A percentile compares a stretch with the other conserved stretches of the same genome.
phyloP scores from a whole-genome alignment of 345 rosid genomes.

The Kernera saxatilis region DNA sequence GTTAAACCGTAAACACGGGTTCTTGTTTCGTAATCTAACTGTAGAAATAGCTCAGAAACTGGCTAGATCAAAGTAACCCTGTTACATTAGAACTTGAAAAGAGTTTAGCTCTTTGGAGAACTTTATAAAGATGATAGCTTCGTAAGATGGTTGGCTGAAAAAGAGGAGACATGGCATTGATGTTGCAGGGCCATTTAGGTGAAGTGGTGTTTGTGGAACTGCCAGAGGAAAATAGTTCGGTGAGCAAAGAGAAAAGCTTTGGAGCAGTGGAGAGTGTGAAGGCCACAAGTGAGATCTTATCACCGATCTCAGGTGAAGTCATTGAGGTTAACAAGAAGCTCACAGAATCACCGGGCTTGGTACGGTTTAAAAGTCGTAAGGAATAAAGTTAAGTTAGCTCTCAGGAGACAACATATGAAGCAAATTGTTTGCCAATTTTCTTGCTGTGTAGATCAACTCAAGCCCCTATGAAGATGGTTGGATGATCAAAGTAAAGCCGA shows the following conservation, averaged over 20 bases:
- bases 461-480: slow-evolving; percentile 90
- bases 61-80: neutral
- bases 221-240: slow-evolving; percentile 57
- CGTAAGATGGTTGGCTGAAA: neutral
- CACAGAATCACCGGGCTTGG: slow-evolving; percentile 64
- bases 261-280: slow-evolving; percentile 94
- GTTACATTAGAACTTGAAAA: neutral
- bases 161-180: neutral
- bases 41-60: neutral
- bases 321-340: slow-evolving; percentile 74
- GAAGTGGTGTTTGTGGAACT: slow-evolving; percentile 90
- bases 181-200: slow-evolving; percentile 74
- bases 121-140: neutral
- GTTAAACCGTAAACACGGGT: neutral
- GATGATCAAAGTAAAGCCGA: slow-evolving; percentile 96
- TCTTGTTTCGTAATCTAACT: neutral
- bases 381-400: neutral
- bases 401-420: neutral
- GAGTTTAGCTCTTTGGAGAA: neutral
- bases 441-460: slow-evolving; percentile 54
- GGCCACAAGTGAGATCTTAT: slow-evolving; percentile 86
- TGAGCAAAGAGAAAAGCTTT: slow-evolving; percentile 52
- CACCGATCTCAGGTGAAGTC: slow-evolving; percentile 75
- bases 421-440: neutral
- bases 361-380: slow-evolving; percentile 8